A percentile compares a stretch with the other conserved stretches of the same genome.
Evolutionary conservation across 202 grass and related monocot species (phyloP).

Genomic region (Panicum virgatum): DNA sequence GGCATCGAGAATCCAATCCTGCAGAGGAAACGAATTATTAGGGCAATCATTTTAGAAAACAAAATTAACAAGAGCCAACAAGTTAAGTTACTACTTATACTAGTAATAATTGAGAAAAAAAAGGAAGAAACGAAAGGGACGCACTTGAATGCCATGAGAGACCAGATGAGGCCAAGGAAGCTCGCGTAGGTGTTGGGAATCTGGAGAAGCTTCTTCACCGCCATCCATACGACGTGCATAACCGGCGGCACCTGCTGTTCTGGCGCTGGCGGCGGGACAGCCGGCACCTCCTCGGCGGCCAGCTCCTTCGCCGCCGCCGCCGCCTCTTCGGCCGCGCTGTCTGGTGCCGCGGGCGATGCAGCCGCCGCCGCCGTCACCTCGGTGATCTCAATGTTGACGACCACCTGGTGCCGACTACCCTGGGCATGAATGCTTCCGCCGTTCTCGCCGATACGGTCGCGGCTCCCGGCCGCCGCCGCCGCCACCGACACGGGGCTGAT

Average conservation of each 20-base stretch:
- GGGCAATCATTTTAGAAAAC: background rate
- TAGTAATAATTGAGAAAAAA: background rate
- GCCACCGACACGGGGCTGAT: slow-evolving; percentile 17
- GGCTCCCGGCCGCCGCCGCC: background rate
- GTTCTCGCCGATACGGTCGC: background rate
- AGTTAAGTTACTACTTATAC: too few relatives aligned
- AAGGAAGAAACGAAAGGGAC: background rate
- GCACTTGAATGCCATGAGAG: slow-evolving; percentile 78
- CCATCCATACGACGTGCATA: slow-evolving; percentile 44
- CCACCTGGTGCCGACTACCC: slow-evolving; percentile 12
- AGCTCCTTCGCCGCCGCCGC: background rate
- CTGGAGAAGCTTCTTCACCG: slow-evolving; percentile 65
- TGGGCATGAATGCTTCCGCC: background rate
- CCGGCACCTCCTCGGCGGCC: background rate
- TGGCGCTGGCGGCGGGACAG: background rate
- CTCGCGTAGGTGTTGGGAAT: slow-evolving; percentile 78
- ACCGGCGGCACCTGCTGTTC: slow-evolving; percentile 26
- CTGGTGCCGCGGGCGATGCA: background rate
- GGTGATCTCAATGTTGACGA: slow-evolving; percentile 39
- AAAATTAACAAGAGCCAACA: background rate
- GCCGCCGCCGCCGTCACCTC: slow-evolving; percentile 20
- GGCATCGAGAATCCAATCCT: slow-evolving; percentile 73
- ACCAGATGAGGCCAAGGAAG: slow-evolving; percentile 79
- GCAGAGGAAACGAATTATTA: background rate
- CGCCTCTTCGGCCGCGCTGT: background rate